Percentiles rank a stretch among this genome's conserved stretches.
phyloP scores from a whole-genome alignment of 208 protist genomes.

The Leishmania tropica region DNA sequence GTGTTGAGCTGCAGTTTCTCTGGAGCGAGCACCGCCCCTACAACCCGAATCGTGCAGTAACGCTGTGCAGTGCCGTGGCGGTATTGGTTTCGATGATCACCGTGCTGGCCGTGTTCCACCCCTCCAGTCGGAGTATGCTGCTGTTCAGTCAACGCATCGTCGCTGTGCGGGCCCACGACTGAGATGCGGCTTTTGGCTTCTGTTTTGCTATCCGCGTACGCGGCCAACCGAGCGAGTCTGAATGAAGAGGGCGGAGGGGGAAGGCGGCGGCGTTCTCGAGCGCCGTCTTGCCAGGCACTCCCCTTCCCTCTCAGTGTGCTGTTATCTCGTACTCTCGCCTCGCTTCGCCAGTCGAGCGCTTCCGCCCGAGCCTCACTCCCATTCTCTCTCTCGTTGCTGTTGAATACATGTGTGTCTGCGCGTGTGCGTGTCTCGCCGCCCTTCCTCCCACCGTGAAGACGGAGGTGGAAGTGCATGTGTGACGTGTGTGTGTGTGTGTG shows the following conservation, averaged over 20 bases:
- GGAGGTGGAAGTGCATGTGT: not conserved
- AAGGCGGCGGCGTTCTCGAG: not conserved
- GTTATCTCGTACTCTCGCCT: not conserved
- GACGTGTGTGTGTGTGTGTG: too few species aligned
- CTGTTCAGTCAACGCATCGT: slow-evolving; percentile 52
- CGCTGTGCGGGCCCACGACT: slow-evolving; percentile 38
- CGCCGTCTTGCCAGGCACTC: not conserved
- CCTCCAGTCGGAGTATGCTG: slow-evolving; percentile 32
- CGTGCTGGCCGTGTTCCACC: slow-evolving; percentile 41
- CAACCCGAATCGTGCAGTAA: slow-evolving; percentile 62
- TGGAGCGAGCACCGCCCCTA: slow-evolving; percentile 74
- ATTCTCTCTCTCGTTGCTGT: not conserved
- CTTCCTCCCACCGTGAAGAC: not conserved
- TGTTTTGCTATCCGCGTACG: not conserved
- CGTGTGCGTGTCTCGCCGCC: not conserved
- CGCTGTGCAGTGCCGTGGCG: slow-evolving; percentile 42
- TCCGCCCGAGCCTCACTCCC: not conserved
- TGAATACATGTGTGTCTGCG: not conserved
- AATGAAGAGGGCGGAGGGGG: not conserved
- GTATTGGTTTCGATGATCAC: slow-evolving; percentile 46
- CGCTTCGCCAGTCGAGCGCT: not conserved
- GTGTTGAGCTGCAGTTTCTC: slow-evolving; percentile 46
- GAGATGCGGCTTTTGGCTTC: not conserved
- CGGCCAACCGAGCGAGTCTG: not conserved
- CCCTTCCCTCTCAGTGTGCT: not conserved